phyloP scores from a whole-genome alignment of 208 protist species.

The Leishmania gerbilli region DNA sequence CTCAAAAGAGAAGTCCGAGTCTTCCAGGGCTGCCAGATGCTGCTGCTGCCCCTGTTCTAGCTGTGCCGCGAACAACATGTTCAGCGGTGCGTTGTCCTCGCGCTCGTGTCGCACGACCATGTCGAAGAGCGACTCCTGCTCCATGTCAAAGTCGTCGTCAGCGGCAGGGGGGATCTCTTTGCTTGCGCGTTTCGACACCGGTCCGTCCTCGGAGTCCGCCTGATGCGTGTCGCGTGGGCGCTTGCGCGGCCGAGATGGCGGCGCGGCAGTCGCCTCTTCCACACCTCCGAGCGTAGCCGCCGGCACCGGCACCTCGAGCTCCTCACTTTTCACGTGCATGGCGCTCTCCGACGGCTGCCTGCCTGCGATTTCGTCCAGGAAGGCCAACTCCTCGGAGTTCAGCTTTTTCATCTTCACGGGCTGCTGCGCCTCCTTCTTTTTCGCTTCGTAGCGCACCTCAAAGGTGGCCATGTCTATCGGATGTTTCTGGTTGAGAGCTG shows the following conservation, averaged over 20 bases:
- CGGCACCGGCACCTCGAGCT: neutral
- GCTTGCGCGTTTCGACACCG: neutral
- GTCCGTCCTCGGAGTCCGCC: neutral
- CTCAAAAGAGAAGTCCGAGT: constrained; percentile 32
- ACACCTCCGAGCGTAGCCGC: constrained; percentile 14
- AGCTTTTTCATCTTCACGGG: constrained; percentile 18
- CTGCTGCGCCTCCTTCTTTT: constrained; percentile 32
- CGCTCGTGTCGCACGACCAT: constrained; percentile 23
- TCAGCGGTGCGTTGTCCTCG: constrained; percentile 14
- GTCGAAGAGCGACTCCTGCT: constrained; percentile 38
- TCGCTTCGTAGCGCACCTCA: constrained; percentile 44
- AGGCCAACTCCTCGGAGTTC: constrained; percentile 47
- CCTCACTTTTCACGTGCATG: neutral
- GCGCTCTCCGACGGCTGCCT: constrained; percentile 30
- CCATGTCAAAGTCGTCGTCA: constrained; percentile 8
- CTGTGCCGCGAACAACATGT: neutral
- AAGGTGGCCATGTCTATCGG: constrained; percentile 77
- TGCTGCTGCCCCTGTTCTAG: constrained; percentile 8
- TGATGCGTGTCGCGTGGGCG: constrained; percentile 1
- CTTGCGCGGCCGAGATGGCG: constrained; percentile 14
- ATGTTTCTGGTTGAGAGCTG: constrained; percentile 51
- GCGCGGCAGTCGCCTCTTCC: constrained; percentile 21
- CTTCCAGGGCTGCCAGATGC: neutral
- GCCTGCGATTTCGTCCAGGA: constrained; percentile 56
- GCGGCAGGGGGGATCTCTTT: neutral